Base-by-base conservation (phyloP, 306 rosid species). In the Oxytropis ochrocephala region DNA sequence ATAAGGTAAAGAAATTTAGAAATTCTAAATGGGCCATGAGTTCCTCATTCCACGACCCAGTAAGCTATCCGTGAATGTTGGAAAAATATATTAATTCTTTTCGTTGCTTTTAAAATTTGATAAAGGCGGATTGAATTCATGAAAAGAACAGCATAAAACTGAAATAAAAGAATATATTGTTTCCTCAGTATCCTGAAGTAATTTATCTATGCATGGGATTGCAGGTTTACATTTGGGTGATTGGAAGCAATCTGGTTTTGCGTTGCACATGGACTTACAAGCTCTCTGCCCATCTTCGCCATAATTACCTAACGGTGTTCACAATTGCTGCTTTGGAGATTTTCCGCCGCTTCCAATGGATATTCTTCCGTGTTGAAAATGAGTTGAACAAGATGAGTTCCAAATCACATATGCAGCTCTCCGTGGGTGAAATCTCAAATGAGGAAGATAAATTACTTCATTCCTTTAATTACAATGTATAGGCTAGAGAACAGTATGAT, bases 181-280 rank as follows among this genome's bases (percentile, higher is more conserved):
- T 58, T 74, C 55, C 32, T 64, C 62, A 27, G 9, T 70, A 56
- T 64, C 56, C 73, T 74, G 70, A 63, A 41, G 70, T 19, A 27
- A 44, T 59, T 72, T 44, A 32, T 43, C 24, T 59, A 56, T 74
- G 6, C 30, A 43, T 70, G 82, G 67, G 24, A 18, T 75, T 79
- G 76, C 96, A 95, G 99, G 95, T 95, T 51, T 91, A 85, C 74
- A 27, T 89, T 71, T 95, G 99, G 99, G 99, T 91, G 79, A 78
- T 95, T 46, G 88, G 87, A 66, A 95, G 97, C 83, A 95, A 95
- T 81, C 87, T 91, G 78, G 61, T 95, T 68, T 63, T 95, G 77
- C 97, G 99, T 33, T 95, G 99, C 83, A 84, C 99, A 0, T 95
- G 99, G 99, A 95, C 99, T n/a, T 95, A 95, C 80, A 95, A 95